Evolutionary conservation across 2,329 filamentous ascomycete species (phyloP).

Genomic region (Stagonosporopsis chrysanthemi): DNA sequence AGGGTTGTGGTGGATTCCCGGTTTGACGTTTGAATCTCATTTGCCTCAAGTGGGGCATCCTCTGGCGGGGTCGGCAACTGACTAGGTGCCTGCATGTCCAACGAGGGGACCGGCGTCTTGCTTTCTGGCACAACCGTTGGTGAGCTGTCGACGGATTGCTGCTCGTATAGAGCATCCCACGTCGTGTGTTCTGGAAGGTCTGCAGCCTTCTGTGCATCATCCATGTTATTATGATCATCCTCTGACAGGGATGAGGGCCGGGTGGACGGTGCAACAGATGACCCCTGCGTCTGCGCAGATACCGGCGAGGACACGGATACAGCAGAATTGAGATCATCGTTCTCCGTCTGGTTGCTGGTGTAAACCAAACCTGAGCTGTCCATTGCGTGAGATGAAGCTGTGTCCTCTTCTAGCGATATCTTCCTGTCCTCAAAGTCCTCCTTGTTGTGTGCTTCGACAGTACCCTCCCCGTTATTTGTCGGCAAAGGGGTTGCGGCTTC

Average conservation of each 20-base stretch:
- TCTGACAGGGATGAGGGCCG: conserved; percentile 51
- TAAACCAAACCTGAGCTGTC: conserved; percentile 64
- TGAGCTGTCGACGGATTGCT: conserved; percentile 44
- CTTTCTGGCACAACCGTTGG: conserved; percentile 47
- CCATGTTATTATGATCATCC: conserved; percentile 37
- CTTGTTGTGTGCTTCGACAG: conserved; percentile 6
- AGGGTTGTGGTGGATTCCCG: conserved; percentile 23
- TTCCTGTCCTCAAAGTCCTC: conserved; percentile 24
- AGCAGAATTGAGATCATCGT: conserved; percentile 46
- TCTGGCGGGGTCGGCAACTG: conserved; percentile 22
- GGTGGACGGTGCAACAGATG: conserved; percentile 48
- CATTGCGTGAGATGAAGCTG: conserved; percentile 16
- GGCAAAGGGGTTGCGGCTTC: conserved; percentile 1
- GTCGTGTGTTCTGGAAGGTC: conserved; percentile 22
- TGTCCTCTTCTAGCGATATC: conserved; percentile 25
- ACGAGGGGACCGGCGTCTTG: conserved; percentile 33
- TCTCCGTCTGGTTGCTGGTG: conserved; percentile 48
- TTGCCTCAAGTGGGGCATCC: conserved; percentile 20
- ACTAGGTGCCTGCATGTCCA: conserved; percentile 28
- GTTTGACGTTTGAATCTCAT: conserved; percentile 17
- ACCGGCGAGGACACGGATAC: conserved; percentile 48
- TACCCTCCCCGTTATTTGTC: conserved; percentile 2
- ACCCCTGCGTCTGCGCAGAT: conserved; percentile 49
- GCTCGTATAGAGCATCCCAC: conserved; percentile 35
- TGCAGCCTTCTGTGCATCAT: conserved; percentile 28